Evolutionary conservation across 306 rosid genomes (phyloP).

Genomic region (Vigna unguiculata): DNA sequence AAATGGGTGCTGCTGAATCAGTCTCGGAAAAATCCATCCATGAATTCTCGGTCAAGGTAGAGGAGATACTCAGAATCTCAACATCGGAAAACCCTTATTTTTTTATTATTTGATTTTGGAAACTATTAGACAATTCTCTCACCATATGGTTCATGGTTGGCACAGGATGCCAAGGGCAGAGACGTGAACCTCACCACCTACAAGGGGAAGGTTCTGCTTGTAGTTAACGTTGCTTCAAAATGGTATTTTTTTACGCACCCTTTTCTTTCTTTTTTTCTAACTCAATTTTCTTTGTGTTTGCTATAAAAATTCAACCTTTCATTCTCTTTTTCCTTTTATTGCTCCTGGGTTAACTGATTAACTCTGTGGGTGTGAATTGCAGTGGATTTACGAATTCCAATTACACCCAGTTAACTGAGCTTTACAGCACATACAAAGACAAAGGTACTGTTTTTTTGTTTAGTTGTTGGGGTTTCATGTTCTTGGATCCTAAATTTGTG

Average conservation of each 20-base stretch:
- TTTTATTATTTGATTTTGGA: constrained; percentile 15
- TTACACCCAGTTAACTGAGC: constrained; percentile 82
- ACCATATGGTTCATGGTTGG: constrained; percentile 6
- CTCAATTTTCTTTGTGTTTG: neutral
- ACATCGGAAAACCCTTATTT: neutral
- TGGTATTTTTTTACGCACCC: constrained; percentile 52
- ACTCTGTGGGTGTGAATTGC: constrained; percentile 31
- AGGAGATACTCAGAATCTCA: neutral
- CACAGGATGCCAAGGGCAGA: constrained; percentile 72
- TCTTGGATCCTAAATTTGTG: constrained; percentile 23
- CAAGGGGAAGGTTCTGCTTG: constrained; percentile 78
- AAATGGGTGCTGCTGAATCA: constrained; percentile 78
- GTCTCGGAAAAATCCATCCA: constrained; percentile 62
- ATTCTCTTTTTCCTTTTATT: constrained; percentile 2
- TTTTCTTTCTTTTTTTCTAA: constrained; percentile 13
- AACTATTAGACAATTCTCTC: constrained; percentile 16
- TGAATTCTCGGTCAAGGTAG: constrained; percentile 85
- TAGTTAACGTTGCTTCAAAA: constrained; percentile 95
- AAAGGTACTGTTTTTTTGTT: constrained; percentile 57
- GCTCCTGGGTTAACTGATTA: constrained; percentile 28
- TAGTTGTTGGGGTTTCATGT: constrained; percentile 31
- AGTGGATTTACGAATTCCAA: constrained; percentile 78
- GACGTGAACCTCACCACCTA: constrained; percentile 75
- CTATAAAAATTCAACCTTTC: constrained; percentile 16
- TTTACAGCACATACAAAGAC: constrained; percentile 71